Conservation (phyloP, 2,329 filamentous ascomycete genomes). For the Diaporthe capsici region DNA sequence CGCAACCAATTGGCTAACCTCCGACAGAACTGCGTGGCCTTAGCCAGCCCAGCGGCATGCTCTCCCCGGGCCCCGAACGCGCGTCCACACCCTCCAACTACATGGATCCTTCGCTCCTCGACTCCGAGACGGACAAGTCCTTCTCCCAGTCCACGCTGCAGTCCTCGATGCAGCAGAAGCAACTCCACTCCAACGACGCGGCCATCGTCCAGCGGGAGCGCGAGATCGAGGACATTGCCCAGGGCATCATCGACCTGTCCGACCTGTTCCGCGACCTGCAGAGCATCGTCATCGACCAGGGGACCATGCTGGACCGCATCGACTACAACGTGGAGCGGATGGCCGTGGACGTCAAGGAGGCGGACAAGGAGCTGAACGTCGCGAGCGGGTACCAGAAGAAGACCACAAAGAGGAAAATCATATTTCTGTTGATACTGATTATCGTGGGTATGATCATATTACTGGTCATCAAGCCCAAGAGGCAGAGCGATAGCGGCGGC, state of each 20-base stretch:
- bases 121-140: conserved; percentile 93
- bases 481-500: not conserved
- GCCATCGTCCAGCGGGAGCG: conserved; percentile 92
- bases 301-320: conserved; percentile 91
- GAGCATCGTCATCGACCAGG: conserved; percentile 93
- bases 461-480: conserved; percentile 81
- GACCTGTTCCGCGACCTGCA: conserved; percentile 98
- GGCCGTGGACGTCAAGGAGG: conserved; percentile 91
- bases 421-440: conserved; percentile 87
- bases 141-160: conserved; percentile 92
- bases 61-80: conserved; percentile 64
- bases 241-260: conserved; percentile 96
- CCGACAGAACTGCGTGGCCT: conserved; percentile 79
- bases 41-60: conserved; percentile 68
- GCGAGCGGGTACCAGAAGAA: conserved; percentile 91
- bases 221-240: conserved; percentile 97
- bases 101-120: conserved; percentile 85
- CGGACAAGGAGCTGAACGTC: conserved; percentile 91
- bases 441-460: conserved; percentile 91
- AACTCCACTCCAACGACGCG: conserved; percentile 82
- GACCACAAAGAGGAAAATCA: conserved; percentile 91
- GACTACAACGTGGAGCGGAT: conserved; percentile 99
- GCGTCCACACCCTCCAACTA: conserved; percentile 72
- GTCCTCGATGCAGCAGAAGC: conserved; percentile 78
- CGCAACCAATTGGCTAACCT: conserved; percentile 39